A percentile compares a stretch with the other conserved stretches of the same genome.
Evolutionary conservation across 192 early-diverging fungal species (phyloP).

Genomic region (Paraglomus brasilianum): DNA sequence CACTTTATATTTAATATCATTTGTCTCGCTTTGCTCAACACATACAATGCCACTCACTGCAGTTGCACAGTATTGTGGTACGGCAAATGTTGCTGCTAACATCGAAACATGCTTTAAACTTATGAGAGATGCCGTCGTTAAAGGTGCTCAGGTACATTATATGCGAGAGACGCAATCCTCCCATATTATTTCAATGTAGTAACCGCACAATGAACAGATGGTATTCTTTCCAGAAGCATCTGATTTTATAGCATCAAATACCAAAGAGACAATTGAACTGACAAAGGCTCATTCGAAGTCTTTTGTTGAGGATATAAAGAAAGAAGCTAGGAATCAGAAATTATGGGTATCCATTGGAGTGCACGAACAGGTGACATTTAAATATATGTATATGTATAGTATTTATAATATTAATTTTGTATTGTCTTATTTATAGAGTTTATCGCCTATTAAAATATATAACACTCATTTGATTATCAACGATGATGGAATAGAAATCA

Average conservation of each 20-base stretch:
- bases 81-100: slow-evolving; percentile 56
- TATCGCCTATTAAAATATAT: slow-evolving; percentile 40
- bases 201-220: slow-evolving; percentile 41
- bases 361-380: slow-evolving; percentile 58
- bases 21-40: no score
- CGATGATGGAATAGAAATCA: slow-evolving; percentile 53
- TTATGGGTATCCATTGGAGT: slow-evolving; percentile 79
- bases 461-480: slow-evolving; percentile 73
- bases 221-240: slow-evolving; percentile 83
- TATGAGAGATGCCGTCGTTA: slow-evolving; percentile 54
- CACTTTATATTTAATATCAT: no score
- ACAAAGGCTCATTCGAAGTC: slow-evolving; percentile 43
- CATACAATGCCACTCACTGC: slow-evolving; percentile 35
- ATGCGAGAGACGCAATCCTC: background rate
- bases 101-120: slow-evolving; percentile 59
- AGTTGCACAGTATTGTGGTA: slow-evolving; percentile 74
- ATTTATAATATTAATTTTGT: background rate
- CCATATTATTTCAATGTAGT: background rate
- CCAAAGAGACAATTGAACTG: slow-evolving; percentile 47
- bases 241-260: slow-evolving; percentile 71
- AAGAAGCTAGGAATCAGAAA: slow-evolving; percentile 53
- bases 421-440: slow-evolving; percentile 30
- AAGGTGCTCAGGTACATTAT: slow-evolving; percentile 52
- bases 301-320: slow-evolving; percentile 62
- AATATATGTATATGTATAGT: background rate